Percentiles rank a stretch among this genome's conserved stretches.
phyloP scores from a whole-genome alignment of 1,284 basidiomycete genomes.

The Ceratobasidium sp. region DNA sequence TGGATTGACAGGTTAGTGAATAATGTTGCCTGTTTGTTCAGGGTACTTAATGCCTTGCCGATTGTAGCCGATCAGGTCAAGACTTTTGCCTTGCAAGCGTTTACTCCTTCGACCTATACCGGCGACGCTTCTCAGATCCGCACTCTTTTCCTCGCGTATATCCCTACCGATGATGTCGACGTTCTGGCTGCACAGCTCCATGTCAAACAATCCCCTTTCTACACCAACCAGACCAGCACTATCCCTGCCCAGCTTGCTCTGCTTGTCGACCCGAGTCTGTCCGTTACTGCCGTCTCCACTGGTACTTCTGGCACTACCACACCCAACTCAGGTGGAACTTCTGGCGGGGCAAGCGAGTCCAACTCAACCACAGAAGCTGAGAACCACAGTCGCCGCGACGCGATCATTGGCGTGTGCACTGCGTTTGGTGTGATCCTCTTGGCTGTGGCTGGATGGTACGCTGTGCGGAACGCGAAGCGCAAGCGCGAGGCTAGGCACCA shows the following conservation, averaged over 20 bases:
- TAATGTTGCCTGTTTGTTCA: constrained; percentile 16
- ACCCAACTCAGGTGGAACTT: constrained; percentile 48
- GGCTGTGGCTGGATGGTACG: constrained; percentile 73
- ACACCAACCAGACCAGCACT: constrained; percentile 61
- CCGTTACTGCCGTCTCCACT: constrained; percentile 63
- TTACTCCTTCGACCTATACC: constrained; percentile 67
- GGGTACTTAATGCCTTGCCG: neutral
- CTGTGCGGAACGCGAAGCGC: constrained; percentile 71
- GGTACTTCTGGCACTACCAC: constrained; percentile 51
- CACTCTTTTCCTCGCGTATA: constrained; percentile 73
- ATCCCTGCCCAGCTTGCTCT: constrained; percentile 64
- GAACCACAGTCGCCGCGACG: constrained; percentile 70
- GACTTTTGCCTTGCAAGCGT: constrained; percentile 72
- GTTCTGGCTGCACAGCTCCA: constrained; percentile 54
- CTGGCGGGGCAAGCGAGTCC: constrained; percentile 51
- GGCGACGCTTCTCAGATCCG: constrained; percentile 65
- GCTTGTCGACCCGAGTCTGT: constrained; percentile 72
- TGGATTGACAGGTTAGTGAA: constrained; percentile 64
- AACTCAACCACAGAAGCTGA: constrained; percentile 43
- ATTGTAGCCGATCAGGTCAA: constrained; percentile 60
- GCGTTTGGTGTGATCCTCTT: constrained; percentile 79
- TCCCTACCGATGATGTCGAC: constrained; percentile 65
- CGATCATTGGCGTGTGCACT: constrained; percentile 84
- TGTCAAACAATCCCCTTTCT: constrained; percentile 67
- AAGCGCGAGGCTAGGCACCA: constrained; percentile 72